Evolutionary conservation across 2,329 filamentous ascomycete species (phyloP), one percentile per base, ranked within the genome.

Genomic region (Knoxdaviesia proteae): DNA sequence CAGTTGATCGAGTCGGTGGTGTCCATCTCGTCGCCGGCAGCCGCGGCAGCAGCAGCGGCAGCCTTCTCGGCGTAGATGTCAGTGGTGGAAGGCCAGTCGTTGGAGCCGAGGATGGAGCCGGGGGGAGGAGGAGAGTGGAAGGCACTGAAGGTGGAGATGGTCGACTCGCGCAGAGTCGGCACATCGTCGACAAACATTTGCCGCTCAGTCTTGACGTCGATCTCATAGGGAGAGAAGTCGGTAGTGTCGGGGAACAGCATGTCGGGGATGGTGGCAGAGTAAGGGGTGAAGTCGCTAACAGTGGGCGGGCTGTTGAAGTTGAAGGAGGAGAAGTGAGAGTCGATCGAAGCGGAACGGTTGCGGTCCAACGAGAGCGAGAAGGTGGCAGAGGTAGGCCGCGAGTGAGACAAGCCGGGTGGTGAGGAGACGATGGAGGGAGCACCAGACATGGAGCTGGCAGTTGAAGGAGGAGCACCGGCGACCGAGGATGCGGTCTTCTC

Each of bases 141-240:
- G n/a, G 84, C 87, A 69, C 79, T 93, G 61, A 93, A 94, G 30
- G 86, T 93, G 0, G 87, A 92, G 35, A 86, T 78, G 33, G 84
- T 84, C 8, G 86, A 93, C 60, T 94, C 87, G 50, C 77, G 70
- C 46, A 88, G 68, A 9, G 86, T 81, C 5, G 84, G 84, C 44
- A 94, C 71, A 56, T 94, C 83, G 53, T 94, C 84, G 59, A 94
- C 77, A 59, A 83, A 94, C 67, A 92, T 86, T 52, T 94, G 84
- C 49, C 84, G 73, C 63, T 94, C 88, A 1, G 87, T 94, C 69
- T 88, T 93, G 64, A 96, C 81, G 58, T 94, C 88, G 47, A 94
- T 78, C 60, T 94, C 88, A 57, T 92, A 94, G 0, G 87, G 84
- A 20, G 80, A 73, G 57, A 71, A 80, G 49, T 71, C 63, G 7